Conservation (phyloP, 805 yeast genomes). For the Monosporozyma unispora region DNA sequence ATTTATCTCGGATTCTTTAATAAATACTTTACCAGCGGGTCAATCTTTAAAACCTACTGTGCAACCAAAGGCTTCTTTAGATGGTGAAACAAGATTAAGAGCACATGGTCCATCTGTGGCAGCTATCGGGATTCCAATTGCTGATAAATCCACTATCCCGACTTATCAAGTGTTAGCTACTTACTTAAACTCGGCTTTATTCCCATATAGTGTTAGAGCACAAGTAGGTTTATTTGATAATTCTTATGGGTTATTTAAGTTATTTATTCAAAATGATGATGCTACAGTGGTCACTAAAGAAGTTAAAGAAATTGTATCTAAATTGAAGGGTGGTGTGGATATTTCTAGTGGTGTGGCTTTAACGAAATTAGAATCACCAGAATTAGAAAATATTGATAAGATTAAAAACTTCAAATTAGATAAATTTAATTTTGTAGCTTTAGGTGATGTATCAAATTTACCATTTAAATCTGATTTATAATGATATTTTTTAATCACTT, state of each 20-base stretch:
- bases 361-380: conserved; percentile 37
- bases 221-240: conserved; percentile 60
- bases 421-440: conserved; percentile 76
- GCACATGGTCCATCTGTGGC: conserved; percentile 58
- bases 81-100: conserved; percentile 56
- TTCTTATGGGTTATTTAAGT: conserved; percentile 74
- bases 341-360: conserved; percentile 52
- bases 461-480: conserved; percentile 80
- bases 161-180: conserved; percentile 63
- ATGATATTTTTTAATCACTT: not conserved
- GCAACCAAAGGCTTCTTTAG: conserved; percentile 47
- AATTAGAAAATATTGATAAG: conserved; percentile 32
- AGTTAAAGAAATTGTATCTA: conserved; percentile 50
- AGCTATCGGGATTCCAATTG: conserved; percentile 72
- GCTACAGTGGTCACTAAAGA: conserved; percentile 51
- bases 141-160: conserved; percentile 50
- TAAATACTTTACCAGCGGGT: conserved; percentile 52
- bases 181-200: conserved; percentile 53
- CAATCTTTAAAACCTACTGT: conserved; percentile 35
- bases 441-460: conserved; percentile 78
- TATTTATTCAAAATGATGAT: conserved; percentile 51
- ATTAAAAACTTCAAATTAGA: conserved; percentile 38
- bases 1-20: conserved; percentile 59
- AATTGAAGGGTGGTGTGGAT: conserved; percentile 45
- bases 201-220: conserved; percentile 37